Conservation (phyloP, 306 rosid genomes). For the Pyrus bretschneideri region DNA sequence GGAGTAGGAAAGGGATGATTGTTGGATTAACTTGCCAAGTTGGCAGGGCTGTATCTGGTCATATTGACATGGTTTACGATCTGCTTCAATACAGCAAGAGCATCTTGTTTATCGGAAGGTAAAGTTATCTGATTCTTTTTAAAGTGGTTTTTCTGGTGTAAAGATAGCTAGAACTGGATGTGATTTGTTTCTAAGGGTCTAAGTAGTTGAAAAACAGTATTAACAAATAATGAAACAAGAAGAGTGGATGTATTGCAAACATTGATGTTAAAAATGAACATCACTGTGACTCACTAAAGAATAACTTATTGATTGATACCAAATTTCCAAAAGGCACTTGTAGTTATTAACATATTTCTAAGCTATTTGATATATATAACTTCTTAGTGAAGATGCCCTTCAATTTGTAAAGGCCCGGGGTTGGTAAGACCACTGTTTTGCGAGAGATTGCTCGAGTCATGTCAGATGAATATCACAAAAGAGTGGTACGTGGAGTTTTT, state of each 20-base stretch:
- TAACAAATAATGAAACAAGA: neutral
- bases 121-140: conserved; percentile 7
- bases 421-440: conserved; percentile 69
- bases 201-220: neutral
- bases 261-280: neutral
- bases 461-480: conserved; percentile 56
- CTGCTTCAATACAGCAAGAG: conserved; percentile 65
- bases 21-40: conserved; percentile 69
- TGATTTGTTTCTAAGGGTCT: neutral
- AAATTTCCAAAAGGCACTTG: neutral
- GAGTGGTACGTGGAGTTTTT: conserved; percentile 47
- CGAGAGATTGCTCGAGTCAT: conserved; percentile 62
- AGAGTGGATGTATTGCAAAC: neutral
- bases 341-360: neutral
- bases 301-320: neutral
- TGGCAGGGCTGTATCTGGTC: conserved; percentile 61
- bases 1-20: conserved; percentile 50
- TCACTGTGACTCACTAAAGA: neutral
- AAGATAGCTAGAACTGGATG: neutral
- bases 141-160: neutral
- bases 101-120: conserved; percentile 71
- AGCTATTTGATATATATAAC: neutral
- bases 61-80: conserved; percentile 53
- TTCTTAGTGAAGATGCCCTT: conserved; percentile 5
- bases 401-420: conserved; percentile 56